Evolutionary conservation across 768 basidiomycete genomes (phyloP).

Genomic region (Psilocybe cyanescens): DNA sequence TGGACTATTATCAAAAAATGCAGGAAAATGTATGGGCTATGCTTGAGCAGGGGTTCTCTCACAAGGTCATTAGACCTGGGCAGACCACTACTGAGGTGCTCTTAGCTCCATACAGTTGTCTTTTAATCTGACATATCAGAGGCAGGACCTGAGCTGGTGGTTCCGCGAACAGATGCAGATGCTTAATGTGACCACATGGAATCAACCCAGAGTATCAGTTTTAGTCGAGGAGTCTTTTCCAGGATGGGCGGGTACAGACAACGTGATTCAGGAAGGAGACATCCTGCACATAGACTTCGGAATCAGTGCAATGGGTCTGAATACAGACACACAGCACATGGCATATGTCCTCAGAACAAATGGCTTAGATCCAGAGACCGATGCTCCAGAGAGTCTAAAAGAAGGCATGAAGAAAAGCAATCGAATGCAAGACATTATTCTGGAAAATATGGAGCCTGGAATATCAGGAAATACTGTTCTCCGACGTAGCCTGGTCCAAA

Average conservation of each 20-base stretch:
- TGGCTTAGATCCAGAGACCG: slow-evolving; percentile 36
- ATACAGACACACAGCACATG: slow-evolving; percentile 61
- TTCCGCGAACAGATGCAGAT: slow-evolving; percentile 54
- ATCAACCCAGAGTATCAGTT: slow-evolving; percentile 54
- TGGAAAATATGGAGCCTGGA: slow-evolving; percentile 46
- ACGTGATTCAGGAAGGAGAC: slow-evolving; percentile 49
- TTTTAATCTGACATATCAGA: not conserved
- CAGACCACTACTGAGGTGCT: slow-evolving; percentile 47
- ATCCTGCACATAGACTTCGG: slow-evolving; percentile 60
- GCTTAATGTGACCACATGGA: slow-evolving; percentile 53
- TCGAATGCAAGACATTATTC: slow-evolving; percentile 54
- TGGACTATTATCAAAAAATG: slow-evolving; percentile 46
- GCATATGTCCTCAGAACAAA: slow-evolving; percentile 51
- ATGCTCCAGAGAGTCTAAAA: slow-evolving; percentile 45
- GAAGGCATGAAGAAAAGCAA: slow-evolving; percentile 50
- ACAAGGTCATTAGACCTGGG: slow-evolving; percentile 42
- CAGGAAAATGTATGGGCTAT: slow-evolving; percentile 57
- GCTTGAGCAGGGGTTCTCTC: slow-evolving; percentile 56
- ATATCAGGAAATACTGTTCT: slow-evolving; percentile 53
- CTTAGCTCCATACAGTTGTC: not conserved
- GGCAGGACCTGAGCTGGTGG: slow-evolving; percentile 58
- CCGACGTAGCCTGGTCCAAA: slow-evolving; percentile 40
- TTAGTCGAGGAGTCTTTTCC: slow-evolving; percentile 44
- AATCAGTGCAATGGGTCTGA: slow-evolving; percentile 55
- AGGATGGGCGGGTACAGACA: slow-evolving; percentile 42